phyloP scores from a whole-genome alignment of 2,329 filamentous ascomycete genomes.

The Cytospora schulzeri region DNA sequence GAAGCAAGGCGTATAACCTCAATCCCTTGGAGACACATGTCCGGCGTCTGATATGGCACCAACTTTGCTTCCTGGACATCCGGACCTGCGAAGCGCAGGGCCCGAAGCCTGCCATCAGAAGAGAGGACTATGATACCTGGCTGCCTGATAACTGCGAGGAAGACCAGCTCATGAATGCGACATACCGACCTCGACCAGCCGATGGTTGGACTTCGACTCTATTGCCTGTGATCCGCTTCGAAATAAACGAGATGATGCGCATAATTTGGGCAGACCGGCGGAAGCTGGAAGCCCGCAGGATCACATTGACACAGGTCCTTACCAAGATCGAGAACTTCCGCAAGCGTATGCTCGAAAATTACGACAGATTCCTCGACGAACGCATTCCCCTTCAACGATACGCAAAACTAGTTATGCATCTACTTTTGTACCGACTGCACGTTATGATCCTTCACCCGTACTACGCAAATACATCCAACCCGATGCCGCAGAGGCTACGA shows the following conservation, averaged over 20 bases:
- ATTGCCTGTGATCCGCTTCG: conserved; percentile 68
- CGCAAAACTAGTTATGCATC: conserved; percentile 64
- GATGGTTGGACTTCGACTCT: conserved; percentile 69
- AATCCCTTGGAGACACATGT: conserved; percentile 71
- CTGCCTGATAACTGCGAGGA: conserved; percentile 74
- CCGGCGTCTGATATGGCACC: conserved; percentile 74
- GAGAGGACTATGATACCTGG: conserved; percentile 74
- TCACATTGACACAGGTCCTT: conserved; percentile 64
- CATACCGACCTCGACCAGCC: conserved; percentile 44
- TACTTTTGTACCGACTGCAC: conserved; percentile 64
- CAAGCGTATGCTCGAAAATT: conserved; percentile 64
- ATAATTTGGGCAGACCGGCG: conserved; percentile 70
- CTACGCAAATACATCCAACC: conserved; percentile 48
- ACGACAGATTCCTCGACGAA: conserved; percentile 63
- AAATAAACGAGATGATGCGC: conserved; percentile 73
- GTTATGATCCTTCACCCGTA: conserved; percentile 71
- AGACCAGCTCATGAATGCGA: conserved; percentile 53
- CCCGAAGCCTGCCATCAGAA: conserved; percentile 69
- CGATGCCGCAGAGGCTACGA: conserved; percentile 63
- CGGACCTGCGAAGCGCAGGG: conserved; percentile 75
- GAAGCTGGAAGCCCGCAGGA: conserved; percentile 62
- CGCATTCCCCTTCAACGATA: conserved; percentile 63
- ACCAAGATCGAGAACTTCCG: conserved; percentile 71
- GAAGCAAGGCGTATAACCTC: conserved; percentile 62
- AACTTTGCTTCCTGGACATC: conserved; percentile 76